Evolutionary conservation across 2,329 filamentous ascomycete genomes (phyloP).

Genomic region (Alternaria tenuissima): DNA sequence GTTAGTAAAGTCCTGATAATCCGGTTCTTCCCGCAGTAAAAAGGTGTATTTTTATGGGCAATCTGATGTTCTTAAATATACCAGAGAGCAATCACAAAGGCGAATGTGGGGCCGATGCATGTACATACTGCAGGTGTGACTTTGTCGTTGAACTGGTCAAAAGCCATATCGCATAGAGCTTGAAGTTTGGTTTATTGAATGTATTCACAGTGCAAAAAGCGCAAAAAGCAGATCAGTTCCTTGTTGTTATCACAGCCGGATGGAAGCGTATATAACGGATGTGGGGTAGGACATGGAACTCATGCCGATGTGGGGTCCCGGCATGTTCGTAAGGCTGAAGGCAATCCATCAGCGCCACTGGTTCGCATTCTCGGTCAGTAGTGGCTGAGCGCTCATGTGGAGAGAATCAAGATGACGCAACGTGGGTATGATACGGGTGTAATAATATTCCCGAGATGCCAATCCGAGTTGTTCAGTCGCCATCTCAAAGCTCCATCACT

Average conservation of each 20-base stretch:
- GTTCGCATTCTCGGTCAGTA: not conserved
- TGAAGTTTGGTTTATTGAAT: not conserved
- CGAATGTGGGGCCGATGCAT: constrained; percentile 25
- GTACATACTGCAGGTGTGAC: constrained; percentile 42
- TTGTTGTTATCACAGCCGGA: constrained; percentile 4
- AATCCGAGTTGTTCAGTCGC: not conserved
- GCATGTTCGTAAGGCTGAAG: constrained; percentile 10
- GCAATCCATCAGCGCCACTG: not conserved
- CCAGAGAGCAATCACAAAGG: not conserved
- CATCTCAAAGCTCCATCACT: constrained; percentile 26
- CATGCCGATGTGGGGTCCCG: constrained; percentile 41
- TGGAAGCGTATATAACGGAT: constrained; percentile 22
- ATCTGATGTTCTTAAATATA: not conserved
- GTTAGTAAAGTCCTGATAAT: constrained; percentile 3
- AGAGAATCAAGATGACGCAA: not conserved
- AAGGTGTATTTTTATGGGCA: not conserved
- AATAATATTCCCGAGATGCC: not conserved
- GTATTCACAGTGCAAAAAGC: not conserved
- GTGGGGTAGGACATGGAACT: constrained; percentile 27
- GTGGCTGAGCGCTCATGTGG: not conserved
- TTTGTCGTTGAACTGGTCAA: constrained; percentile 43
- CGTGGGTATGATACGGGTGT: not conserved
- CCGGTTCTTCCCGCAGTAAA: not conserved
- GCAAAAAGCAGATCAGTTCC: not conserved
- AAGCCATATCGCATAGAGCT: constrained; percentile 32